These are phyloP conservation scores for Exophiala spinifera DNA, from an alignment of 2,329 filamentous ascomycete genomes.

Conservation along the genomic window DNA sequence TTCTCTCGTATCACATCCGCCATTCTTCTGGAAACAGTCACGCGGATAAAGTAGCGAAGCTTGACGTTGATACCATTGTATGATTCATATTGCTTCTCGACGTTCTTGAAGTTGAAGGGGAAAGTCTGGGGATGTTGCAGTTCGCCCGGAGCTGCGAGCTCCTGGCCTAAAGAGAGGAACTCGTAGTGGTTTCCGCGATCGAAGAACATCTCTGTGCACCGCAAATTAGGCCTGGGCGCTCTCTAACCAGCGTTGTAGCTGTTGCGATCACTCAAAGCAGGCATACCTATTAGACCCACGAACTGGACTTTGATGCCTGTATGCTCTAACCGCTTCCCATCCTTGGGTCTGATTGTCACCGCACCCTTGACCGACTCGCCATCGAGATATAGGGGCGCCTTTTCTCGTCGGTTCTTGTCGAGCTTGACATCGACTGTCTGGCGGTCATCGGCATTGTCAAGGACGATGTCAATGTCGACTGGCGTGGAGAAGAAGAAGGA, in stretches of 20 bases:
- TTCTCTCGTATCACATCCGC: constrained; percentile 97
- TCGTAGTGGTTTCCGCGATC: constrained; percentile 99
- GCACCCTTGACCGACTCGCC: constrained; percentile 97
- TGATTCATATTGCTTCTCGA: constrained; percentile 99
- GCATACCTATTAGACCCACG: constrained; percentile 88
- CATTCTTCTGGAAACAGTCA: constrained; percentile 95
- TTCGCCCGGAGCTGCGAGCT: constrained; percentile 93
- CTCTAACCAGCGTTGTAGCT: constrained; percentile 8
- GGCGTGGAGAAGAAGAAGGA: constrained; percentile 99
- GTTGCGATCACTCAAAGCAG: constrained; percentile 9
- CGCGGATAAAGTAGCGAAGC: constrained; percentile 95
- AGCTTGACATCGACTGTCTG: constrained; percentile 97
- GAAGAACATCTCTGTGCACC: constrained; percentile 88
- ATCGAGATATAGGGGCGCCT: constrained; percentile 95
- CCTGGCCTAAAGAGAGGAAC: constrained; percentile 94
- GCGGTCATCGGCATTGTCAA: constrained; percentile 90
- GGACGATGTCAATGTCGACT: constrained; percentile 97
- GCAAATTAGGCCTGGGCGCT: constrained; percentile 6
- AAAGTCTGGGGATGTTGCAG: constrained; percentile 98
- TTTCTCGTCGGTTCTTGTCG: constrained; percentile 95
- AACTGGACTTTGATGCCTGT: constrained; percentile 99
- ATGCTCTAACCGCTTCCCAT: constrained; percentile 96
- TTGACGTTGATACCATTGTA: constrained; percentile 99
- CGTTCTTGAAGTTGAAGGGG: constrained; percentile 99
- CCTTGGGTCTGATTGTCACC: constrained; percentile 92